Conservation (phyloP, 192 early-diverging fungal species). For the Chytriomyces sp. region DNA sequence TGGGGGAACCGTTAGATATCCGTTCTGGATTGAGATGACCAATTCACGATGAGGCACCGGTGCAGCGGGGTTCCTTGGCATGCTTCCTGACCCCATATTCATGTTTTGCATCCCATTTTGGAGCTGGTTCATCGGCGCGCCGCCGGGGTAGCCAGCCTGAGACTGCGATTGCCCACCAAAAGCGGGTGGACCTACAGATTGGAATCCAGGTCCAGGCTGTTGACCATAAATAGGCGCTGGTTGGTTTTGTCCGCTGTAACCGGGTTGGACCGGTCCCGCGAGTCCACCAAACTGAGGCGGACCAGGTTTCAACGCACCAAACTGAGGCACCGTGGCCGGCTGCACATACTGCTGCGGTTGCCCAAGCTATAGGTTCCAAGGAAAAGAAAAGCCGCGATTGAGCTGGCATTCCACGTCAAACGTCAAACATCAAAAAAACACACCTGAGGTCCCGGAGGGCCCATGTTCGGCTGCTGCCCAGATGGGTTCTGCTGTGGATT, state of each 20-base stretch:
- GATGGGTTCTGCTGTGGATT: not conserved
- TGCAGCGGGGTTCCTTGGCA: not conserved
- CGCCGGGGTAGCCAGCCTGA: too few species aligned
- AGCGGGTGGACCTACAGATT: not conserved
- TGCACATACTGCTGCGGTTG: conserved; percentile 17
- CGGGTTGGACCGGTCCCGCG: conserved; percentile 5
- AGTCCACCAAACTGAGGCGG: conserved; percentile 19
- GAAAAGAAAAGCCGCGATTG: not conserved
- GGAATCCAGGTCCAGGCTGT: not conserved
- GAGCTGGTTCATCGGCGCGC: conserved; percentile 11
- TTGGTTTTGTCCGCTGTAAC: conserved; percentile 4
- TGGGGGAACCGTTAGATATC: not conserved
- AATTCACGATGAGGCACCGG: not conserved
- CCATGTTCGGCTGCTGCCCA: not conserved
- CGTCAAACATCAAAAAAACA: not conserved
- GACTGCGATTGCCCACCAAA: too few species aligned
- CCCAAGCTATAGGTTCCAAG: not conserved
- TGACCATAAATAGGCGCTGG: not conserved
- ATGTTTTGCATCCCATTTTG: conserved; percentile 24
- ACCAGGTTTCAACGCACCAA: conserved; percentile 7
- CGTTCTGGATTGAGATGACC: not conserved
- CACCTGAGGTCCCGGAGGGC: not conserved
- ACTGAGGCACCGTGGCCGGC: conserved; percentile 21
- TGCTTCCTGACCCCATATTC: conserved; percentile 20
- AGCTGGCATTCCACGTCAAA: not conserved